Evolutionary conservation across 2,329 filamentous ascomycete genomes (phyloP), one percentile per base, ranked within the genome.

Genomic region (Amauroascus niger): DNA sequence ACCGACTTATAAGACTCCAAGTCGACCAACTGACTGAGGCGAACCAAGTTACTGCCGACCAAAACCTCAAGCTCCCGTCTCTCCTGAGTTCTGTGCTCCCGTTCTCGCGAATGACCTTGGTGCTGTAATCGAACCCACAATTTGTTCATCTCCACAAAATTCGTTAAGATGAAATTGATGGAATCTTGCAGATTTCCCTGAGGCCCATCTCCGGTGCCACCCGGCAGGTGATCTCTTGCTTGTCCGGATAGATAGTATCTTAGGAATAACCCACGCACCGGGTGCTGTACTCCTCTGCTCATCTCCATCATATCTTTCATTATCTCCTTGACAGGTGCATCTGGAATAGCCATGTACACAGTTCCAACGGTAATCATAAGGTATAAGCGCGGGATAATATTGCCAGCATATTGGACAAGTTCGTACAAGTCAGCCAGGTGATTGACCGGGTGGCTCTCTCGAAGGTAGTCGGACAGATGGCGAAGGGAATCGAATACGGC

Each of bases 231-330:
- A 70, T 98, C 93, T 64, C 93, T 81, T 37, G 93, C 91, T 74
- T 98, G 93, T 35, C 93, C 91, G 22, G 88, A 93, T 49, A 98
- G 80, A 67, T 96, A 98, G 72, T 98, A 98, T 66, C 93, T 84
- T 64, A 98, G 74, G 69, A 98, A 98, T 53, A 98, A 77, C 16
- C 93, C 93, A 55, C 93, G 87, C 58, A 96, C 90, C 14, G 93
- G 93, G 71, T 98, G 93, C 67, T 98, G 93, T 20, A 98, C 90
- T 54, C 93, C 93, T 59, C 93, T 82, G 72, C 89, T 97, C 93
- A 98, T 98, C 72, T 98, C 93, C 93, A 98, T 98, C 93, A 98
- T 98, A 71, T 98, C 93, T 74, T 98, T 98, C 93, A 98, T 98
- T 58, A 98, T 88, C 76, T 98, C 93, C 74, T 98, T 98, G 62